These are phyloP conservation scores for Xanthoconium stramineum DNA, from an alignment of 768 basidiomycete genomes.

Conservation along the genomic window DNA sequence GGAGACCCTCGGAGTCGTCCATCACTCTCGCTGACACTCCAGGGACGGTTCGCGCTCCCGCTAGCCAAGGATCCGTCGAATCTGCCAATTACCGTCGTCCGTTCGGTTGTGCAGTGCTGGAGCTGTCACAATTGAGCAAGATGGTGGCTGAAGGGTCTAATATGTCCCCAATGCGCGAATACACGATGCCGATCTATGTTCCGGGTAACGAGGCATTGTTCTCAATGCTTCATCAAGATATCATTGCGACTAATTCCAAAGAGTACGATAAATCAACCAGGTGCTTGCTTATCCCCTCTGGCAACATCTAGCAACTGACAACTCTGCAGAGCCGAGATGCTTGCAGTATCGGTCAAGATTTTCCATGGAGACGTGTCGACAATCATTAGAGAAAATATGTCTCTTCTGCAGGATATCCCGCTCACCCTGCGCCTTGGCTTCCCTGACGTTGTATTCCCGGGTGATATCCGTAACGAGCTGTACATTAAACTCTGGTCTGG, in stretches of 20 bases:
- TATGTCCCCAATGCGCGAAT: constrained; percentile 64
- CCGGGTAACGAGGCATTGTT: constrained; percentile 83
- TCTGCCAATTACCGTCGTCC: constrained; percentile 71
- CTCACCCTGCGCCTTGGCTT: constrained; percentile 87
- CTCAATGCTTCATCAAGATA: constrained; percentile 93
- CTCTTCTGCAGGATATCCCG: constrained; percentile 76
- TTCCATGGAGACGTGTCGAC: constrained; percentile 80
- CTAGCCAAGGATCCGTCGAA: constrained; percentile 32
- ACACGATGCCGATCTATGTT: constrained; percentile 84
- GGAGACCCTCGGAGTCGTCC: constrained; percentile 56
- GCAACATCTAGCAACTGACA: not conserved
- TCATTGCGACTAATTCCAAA: constrained; percentile 73
- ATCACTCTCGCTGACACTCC: constrained; percentile 36
- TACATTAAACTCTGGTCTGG: constrained; percentile 97
- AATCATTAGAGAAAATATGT: constrained; percentile 80
- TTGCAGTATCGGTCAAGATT: constrained; percentile 81
- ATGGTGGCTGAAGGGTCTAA: constrained; percentile 65
- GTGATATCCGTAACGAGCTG: constrained; percentile 87
- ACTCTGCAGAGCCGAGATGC: constrained; percentile 67
- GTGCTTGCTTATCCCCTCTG: constrained; percentile 39
- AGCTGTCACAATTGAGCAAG: constrained; percentile 71
- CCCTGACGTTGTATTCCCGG: constrained; percentile 94
- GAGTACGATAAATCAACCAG: constrained; percentile 82
- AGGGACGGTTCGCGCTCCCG: constrained; percentile 12
- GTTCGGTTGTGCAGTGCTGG: constrained; percentile 93